Conservation (phyloP, 169 alveolate species). For the Plasmodium vivax region DNA sequence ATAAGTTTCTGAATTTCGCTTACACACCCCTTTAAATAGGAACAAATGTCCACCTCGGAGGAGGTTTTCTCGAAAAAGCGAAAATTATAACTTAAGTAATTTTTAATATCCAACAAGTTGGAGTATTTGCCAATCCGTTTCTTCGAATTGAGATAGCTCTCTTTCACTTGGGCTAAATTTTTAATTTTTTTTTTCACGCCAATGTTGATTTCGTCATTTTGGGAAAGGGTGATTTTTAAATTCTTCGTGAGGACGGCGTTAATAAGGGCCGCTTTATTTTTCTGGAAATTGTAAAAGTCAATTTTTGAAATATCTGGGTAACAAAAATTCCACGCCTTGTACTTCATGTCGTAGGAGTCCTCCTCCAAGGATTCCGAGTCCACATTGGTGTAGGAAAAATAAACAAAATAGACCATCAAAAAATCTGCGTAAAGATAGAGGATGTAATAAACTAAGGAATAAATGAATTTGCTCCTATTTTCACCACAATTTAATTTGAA, state of each 20-base stretch:
- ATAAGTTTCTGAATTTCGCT: constrained; percentile 24
- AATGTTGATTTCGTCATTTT: constrained; percentile 19
- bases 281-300: constrained; percentile 47
- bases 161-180: constrained; percentile 36
- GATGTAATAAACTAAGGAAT: constrained; percentile 59
- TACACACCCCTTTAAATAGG: constrained; percentile 31
- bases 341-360: constrained; percentile 40
- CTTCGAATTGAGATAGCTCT: constrained; percentile 17
- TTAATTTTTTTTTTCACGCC: constrained; percentile 48
- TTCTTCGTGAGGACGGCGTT: constrained; percentile 11
- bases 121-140: neutral
- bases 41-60: constrained; percentile 13
- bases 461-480: constrained; percentile 4
- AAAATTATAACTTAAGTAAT: constrained; percentile 16
- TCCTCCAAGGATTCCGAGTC: constrained; percentile 25
- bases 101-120: constrained; percentile 9
- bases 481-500: constrained; percentile 7
- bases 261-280: constrained; percentile 37
- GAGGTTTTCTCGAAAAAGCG: constrained; percentile 20
- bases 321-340: constrained; percentile 37
- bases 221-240: constrained; percentile 25
- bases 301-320: constrained; percentile 42
- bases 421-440: constrained; percentile 52
- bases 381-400: constrained; percentile 45
- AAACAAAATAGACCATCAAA: constrained; percentile 55